These are phyloP conservation scores for Termitomyces sp. DNA, from an alignment of 768 basidiomycete species.

Conservation along the genomic window DNA sequence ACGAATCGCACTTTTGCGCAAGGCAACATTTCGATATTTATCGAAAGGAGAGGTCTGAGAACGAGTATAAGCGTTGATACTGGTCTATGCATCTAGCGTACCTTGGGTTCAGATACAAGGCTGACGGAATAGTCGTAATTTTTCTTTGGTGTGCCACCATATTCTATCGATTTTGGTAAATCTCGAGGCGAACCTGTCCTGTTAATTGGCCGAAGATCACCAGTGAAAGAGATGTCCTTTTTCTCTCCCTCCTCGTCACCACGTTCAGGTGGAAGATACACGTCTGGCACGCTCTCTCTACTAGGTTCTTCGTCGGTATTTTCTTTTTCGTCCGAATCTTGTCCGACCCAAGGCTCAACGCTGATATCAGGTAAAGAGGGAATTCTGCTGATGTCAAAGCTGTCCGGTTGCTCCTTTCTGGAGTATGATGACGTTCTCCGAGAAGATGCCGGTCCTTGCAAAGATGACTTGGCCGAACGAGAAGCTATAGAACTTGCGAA, in stretches of 20 bases:
- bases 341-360: slow-evolving; percentile 24
- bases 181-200: slow-evolving; percentile 50
- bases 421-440: slow-evolving; percentile 24
- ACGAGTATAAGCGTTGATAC: neutral
- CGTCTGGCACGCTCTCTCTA: slow-evolving; percentile 50
- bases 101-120: slow-evolving; percentile 60
- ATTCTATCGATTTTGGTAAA: slow-evolving; percentile 27
- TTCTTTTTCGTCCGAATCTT: slow-evolving; percentile 33
- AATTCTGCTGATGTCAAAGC: slow-evolving; percentile 60
- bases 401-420: slow-evolving; percentile 35
- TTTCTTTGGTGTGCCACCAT: slow-evolving; percentile 46
- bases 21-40: slow-evolving; percentile 59
- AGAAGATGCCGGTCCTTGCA: slow-evolving; percentile 25
- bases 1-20: slow-evolving; percentile 49
- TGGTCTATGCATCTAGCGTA: slow-evolving; percentile 18
- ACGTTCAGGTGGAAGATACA: slow-evolving; percentile 46
- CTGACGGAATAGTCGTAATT: slow-evolving; percentile 56
- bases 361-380: slow-evolving; percentile 47
- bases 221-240: slow-evolving; percentile 48
- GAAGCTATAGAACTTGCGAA: slow-evolving; percentile 47
- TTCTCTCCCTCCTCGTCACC: slow-evolving; percentile 30
- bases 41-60: slow-evolving; percentile 58
- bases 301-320: slow-evolving; percentile 37
- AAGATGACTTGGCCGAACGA: slow-evolving; percentile 49
- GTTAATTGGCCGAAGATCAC: slow-evolving; percentile 56